Conservation (phyloP, 257 asterid genomes). For the Solanum tarapatanum region DNA sequence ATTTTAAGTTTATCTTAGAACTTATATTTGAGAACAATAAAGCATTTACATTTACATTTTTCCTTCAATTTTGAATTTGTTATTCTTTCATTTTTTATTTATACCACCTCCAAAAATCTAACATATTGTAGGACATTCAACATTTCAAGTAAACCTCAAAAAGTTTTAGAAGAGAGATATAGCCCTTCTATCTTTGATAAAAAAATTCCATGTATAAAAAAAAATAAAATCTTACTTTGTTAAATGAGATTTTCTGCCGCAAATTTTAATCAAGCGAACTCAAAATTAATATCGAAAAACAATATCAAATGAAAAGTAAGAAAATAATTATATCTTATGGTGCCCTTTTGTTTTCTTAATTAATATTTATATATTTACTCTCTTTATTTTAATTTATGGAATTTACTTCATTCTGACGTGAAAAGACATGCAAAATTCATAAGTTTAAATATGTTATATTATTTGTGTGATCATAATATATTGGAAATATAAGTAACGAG, state of each 20-base stretch:
- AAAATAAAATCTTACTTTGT: neutral
- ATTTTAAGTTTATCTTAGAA: no score
- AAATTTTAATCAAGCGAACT: neutral
- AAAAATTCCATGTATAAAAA: no score
- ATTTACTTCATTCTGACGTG: neutral
- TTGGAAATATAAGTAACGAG: no score
- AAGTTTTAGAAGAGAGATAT: no score
- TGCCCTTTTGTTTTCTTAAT: neutral
- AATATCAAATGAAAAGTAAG: no score
- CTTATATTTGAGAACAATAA: no score
- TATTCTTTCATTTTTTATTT: neutral
- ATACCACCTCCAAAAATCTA: neutral
- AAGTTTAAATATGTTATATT: neutral
- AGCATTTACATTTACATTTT: no score
- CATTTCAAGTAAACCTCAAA: neutral
- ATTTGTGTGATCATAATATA: neutral
- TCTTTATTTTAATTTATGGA: neutral
- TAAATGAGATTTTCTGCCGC: neutral
- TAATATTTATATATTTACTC: no score
- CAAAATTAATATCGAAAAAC: no score
- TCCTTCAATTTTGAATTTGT: neutral
- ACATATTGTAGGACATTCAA: neutral
- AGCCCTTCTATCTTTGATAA: no score
- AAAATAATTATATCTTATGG: neutral
- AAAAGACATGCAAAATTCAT: neutral